Evolutionary conservation across 345 rosid genomes (phyloP).

Genomic region (Eutrema heterophyllum): DNA sequence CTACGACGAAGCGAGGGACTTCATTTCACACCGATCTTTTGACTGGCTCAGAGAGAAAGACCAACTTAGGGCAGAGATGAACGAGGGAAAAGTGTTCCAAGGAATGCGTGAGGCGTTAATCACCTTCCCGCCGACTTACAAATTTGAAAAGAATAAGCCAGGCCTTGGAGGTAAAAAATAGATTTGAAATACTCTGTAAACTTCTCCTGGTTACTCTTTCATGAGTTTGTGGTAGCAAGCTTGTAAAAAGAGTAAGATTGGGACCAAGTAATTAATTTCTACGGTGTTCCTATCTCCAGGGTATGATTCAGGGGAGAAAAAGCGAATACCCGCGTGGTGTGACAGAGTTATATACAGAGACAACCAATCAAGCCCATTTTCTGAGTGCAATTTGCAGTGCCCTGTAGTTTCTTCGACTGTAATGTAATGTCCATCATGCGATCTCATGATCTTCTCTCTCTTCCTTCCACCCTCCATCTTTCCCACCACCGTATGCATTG

Average conservation of each 20-base stretch:
- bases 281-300: constrained; percentile 40
- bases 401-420: constrained; percentile 65
- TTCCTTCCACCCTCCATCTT: neutral
- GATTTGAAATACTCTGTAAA: neutral
- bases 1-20: constrained; percentile 97
- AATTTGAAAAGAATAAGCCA: constrained; percentile 70
- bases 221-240: neutral
- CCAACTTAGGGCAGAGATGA: constrained; percentile 94
- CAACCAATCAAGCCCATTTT: constrained; percentile 41
- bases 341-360: constrained; percentile 91
- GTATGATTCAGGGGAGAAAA: constrained; percentile 98
- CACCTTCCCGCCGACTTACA: constrained; percentile 95
- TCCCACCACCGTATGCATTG: constrained; percentile 5
- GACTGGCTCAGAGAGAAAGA: constrained; percentile 99
- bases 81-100: constrained; percentile 85
- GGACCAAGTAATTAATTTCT: neutral
- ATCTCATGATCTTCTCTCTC: neutral
- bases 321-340: constrained; percentile 99
- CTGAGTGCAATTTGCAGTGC: constrained; percentile 73
- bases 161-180: constrained; percentile 78
- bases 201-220: neutral
- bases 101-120: constrained; percentile 97
- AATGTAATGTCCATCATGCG: constrained; percentile 44
- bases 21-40: constrained; percentile 89
- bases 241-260: neutral